Percentiles rank a stretch among this genome's conserved stretches.
Evolutionary conservation across 352 stramenopile species (phyloP).

Genomic region (Pythium diclinum): DNA sequence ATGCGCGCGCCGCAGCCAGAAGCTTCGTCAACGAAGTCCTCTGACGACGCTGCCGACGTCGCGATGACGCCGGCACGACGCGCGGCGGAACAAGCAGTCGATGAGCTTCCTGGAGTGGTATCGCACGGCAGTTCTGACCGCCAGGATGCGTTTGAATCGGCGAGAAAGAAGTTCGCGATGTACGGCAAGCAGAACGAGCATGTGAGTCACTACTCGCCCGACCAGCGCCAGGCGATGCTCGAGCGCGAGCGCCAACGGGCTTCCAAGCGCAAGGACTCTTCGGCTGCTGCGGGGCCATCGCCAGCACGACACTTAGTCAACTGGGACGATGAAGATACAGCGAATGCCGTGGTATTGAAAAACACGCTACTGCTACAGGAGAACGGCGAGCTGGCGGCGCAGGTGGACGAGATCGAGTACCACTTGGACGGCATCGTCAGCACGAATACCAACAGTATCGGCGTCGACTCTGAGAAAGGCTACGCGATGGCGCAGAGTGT

Average conservation of each 20-base stretch:
- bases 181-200: constrained; percentile 49
- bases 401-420: constrained; percentile 57
- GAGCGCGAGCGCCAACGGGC: constrained; percentile 3
- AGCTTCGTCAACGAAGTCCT: background rate
- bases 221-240: constrained; percentile 9
- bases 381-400: constrained; percentile 45
- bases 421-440: constrained; percentile 52
- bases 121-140: background rate
- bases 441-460: background rate
- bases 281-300: background rate
- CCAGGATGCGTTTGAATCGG: constrained; percentile 26
- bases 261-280: constrained; percentile 5
- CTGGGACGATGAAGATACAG: background rate
- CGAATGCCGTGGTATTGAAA: constrained; percentile 29
- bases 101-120: constrained; percentile 2
- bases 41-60: background rate
- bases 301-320: background rate
- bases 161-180: constrained; percentile 43
- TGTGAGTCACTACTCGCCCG: constrained; percentile 35
- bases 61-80: background rate
- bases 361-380: constrained; percentile 61
- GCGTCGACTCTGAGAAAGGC: constrained; percentile 5
- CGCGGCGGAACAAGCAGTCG: constrained; percentile 6
- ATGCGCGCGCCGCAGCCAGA: constrained; percentile 6
- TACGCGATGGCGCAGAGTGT: constrained; percentile 30